These are phyloP conservation scores for Curvularia hawaiiensis DNA, from an alignment of 2,329 filamentous ascomycete genomes.

Conservation along the genomic window DNA sequence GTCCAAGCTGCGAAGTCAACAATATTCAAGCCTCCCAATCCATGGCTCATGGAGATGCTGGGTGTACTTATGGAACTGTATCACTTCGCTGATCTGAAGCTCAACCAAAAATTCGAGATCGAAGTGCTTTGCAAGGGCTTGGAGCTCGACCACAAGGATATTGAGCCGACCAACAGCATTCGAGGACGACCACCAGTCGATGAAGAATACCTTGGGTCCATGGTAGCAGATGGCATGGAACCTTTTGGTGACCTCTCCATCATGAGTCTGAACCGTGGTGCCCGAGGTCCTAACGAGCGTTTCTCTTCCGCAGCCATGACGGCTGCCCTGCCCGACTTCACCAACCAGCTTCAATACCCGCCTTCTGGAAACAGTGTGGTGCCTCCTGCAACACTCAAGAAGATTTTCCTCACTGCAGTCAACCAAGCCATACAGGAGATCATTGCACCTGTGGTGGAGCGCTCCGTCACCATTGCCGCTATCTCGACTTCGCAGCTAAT, in stretches of 20 bases:
- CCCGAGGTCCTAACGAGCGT: conserved; percentile 68
- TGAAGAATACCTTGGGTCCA: conserved; percentile 58
- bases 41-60: conserved; percentile 97
- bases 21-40: conserved; percentile 92
- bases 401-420: conserved; percentile 83
- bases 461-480: conserved; percentile 95
- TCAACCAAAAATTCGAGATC: conserved; percentile 98
- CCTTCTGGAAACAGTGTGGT: conserved; percentile 70
- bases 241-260: conserved; percentile 79
- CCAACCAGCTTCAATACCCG: conserved; percentile 78
- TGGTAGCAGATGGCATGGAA: conserved; percentile 71
- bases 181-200: conserved; percentile 74
- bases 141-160: conserved; percentile 87
- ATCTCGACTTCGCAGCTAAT: conserved; percentile 97
- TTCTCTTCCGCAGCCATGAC: conserved; percentile 80
- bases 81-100: conserved; percentile 87
- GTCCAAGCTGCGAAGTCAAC: conserved; percentile 82
- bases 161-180: conserved; percentile 86
- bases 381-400: conserved; percentile 67
- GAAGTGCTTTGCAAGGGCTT: conserved; percentile 95
- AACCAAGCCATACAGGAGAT: conserved; percentile 93
- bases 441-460: conserved; percentile 94
- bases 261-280: conserved; percentile 64
- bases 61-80: conserved; percentile 91
- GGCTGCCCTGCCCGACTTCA: conserved; percentile 82